phyloP scores from a whole-genome alignment of 768 basidiomycete genomes.

The Leucosporidium creatinivorum region DNA sequence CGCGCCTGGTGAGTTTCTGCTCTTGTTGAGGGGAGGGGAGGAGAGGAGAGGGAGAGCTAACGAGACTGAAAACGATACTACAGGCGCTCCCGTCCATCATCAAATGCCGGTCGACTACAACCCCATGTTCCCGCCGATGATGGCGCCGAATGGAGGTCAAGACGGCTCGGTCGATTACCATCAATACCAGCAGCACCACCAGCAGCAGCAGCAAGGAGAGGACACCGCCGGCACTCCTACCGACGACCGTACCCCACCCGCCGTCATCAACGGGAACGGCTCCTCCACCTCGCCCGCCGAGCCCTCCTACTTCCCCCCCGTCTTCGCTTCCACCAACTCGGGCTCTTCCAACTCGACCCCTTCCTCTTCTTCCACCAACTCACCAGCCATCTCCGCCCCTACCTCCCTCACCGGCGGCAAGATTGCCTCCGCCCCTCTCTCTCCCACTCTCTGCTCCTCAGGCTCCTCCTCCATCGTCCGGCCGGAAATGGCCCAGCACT shows the following conservation, averaged over 20 bases:
- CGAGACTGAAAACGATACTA: neutral
- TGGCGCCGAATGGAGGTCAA: neutral
- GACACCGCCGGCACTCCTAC: neutral
- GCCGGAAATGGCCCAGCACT: too few relatives aligned
- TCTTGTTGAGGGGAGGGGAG: constrained; percentile 1
- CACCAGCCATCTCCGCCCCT: neutral
- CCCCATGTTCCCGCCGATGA: constrained; percentile 27
- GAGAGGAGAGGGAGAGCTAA: neutral
- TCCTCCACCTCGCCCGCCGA: neutral
- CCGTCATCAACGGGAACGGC: neutral
- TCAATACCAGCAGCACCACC: neutral
- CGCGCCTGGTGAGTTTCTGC: neutral
- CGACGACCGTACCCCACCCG: neutral
- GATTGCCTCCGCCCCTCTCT: neutral
- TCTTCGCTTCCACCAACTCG: neutral
- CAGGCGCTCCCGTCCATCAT: constrained; percentile 2
- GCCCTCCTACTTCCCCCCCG: constrained; percentile 25
- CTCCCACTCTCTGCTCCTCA: neutral
- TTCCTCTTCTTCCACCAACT: neutral
- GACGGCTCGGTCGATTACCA: neutral
- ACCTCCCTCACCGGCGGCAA: neutral
- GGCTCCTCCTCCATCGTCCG: too few relatives aligned
- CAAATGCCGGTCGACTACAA: constrained; percentile 16
- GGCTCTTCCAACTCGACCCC: neutral
- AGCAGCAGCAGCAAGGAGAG: neutral